Evolutionary conservation across 352 stramenopile species (phyloP).

Genomic region (Phytophthora hybrid): DNA sequence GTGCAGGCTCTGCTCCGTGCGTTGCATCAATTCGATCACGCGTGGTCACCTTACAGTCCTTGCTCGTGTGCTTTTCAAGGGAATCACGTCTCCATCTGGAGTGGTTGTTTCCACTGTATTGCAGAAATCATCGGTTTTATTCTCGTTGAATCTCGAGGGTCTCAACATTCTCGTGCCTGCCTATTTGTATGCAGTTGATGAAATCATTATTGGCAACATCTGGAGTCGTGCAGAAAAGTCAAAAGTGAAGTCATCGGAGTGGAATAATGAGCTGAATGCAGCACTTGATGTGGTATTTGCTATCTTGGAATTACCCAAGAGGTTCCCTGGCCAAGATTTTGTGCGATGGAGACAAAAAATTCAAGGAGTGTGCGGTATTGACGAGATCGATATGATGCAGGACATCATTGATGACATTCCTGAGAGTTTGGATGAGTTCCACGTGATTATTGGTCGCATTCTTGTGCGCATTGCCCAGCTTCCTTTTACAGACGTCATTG

Average conservation of each 20-base stretch:
- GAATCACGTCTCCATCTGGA: conserved; percentile 75
- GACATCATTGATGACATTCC: conserved; percentile 77
- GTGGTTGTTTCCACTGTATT: conserved; percentile 85
- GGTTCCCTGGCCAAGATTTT: conserved; percentile 80
- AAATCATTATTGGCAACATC: conserved; percentile 87
- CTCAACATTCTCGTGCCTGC: conserved; percentile 82
- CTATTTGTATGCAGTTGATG: conserved; percentile 84
- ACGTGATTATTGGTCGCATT: conserved; percentile 76
- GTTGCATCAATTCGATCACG: conserved; percentile 68
- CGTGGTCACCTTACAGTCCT: conserved; percentile 72
- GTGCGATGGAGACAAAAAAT: conserved; percentile 85
- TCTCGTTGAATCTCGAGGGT: conserved; percentile 81
- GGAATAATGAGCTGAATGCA: conserved; percentile 84
- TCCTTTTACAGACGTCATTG: conserved; percentile 75
- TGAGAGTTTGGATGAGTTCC: conserved; percentile 70
- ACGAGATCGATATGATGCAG: conserved; percentile 44
- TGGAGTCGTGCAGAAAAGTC: conserved; percentile 73
- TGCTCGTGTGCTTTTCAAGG: conserved; percentile 75
- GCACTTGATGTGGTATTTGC: conserved; percentile 82
- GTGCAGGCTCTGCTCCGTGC: conserved; percentile 80
- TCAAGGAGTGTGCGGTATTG: conserved; percentile 47
- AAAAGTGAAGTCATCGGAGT: conserved; percentile 77
- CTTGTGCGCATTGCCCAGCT: conserved; percentile 80
- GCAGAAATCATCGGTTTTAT: conserved; percentile 76
- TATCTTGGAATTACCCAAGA: conserved; percentile 73